phyloP scores from a whole-genome alignment of 1,284 basidiomycete genomes.

The Ganoderma resinaceum region DNA sequence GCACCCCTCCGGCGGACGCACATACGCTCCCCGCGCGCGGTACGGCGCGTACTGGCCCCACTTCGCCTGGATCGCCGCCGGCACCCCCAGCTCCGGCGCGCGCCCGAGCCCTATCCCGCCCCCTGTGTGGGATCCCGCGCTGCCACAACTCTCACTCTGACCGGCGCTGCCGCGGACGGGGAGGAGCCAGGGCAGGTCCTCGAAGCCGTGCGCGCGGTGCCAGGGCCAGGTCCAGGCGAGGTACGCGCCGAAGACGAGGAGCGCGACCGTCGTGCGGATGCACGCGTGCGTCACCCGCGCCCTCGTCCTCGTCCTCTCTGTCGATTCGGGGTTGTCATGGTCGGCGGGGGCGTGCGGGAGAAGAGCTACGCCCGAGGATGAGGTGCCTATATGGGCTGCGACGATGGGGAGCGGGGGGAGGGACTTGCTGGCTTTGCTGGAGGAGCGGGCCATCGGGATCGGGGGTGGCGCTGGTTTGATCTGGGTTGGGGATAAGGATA shows the following conservation, averaged over 20 bases:
- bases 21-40: constrained; percentile 55
- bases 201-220: constrained; percentile 18
- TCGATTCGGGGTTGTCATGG: background rate
- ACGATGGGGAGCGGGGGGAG: constrained; percentile 20
- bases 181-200: constrained; percentile 4
- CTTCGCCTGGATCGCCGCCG: constrained; percentile 32
- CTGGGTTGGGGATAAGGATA: background rate
- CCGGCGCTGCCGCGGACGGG: too few species aligned
- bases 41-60: constrained; percentile 73
- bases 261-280: constrained; percentile 26
- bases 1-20: constrained; percentile 55
- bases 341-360: background rate
- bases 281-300: constrained; percentile 22
- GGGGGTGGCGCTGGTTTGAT: background rate
- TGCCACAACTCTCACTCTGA: too few species aligned
- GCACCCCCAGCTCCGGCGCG: constrained; percentile 32
- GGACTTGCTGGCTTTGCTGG: constrained; percentile 20
- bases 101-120: constrained; percentile 11
- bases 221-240: constrained; percentile 27
- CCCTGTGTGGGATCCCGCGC: too few species aligned
- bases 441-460: constrained; percentile 12
- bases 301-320: constrained; percentile 5
- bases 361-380: background rate
- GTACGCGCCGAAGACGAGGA: constrained; percentile 25
- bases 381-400: constrained; percentile 11